Evolutionary conservation across 345 rosid genomes (phyloP), one percentile per base, ranked within the genome.

Genomic region (Lumnitzera littorea): DNA sequence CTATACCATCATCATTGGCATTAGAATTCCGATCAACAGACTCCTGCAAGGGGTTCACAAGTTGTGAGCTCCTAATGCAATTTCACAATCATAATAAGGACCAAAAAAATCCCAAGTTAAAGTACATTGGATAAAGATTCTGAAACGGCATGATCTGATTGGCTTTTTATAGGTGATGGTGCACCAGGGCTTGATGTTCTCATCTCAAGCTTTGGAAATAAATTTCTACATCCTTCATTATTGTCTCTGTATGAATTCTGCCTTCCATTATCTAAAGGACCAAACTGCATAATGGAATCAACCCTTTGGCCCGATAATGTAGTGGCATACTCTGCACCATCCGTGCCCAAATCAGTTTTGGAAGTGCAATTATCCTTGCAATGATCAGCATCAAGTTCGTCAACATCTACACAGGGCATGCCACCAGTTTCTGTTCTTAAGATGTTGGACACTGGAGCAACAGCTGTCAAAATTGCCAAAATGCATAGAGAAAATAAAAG

Each of bases 61-160:
- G 52, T 51, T 59, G 55, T 61, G 43, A 72, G 67, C 36, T 55
- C 54, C 2, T 24, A 63, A 55, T 47, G 51, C 50, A 55, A 25
- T 58, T 36, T 60, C 53, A 52, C 11, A 48, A 68, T 50, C 51
- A 50, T 68, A 59, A 63, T 48, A 61, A 31, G 23, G 60, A n/a
- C 46, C 50, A n/a, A 24, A 63, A 66, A 62, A 55, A 23, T 56
- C 53, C 59, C 50, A 70, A 62, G 20, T 23, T 58, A 14, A 51
- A 64, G 65, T 85, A 92, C 97, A 70, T 62, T 82, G 67, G 76
- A 80, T 23, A 71, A 74, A 70, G 84, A 76, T 61, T 72, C 79
- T 56, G 75, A 71, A 50, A 53, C 51, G 65, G 77, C 51, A 59
- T 62, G 50, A 58, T 69, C 54, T 62, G 70, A 77, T 11, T 73